Conservation (phyloP, 2,329 filamentous ascomycete genomes). For the Fusarium verticillioides region DNA sequence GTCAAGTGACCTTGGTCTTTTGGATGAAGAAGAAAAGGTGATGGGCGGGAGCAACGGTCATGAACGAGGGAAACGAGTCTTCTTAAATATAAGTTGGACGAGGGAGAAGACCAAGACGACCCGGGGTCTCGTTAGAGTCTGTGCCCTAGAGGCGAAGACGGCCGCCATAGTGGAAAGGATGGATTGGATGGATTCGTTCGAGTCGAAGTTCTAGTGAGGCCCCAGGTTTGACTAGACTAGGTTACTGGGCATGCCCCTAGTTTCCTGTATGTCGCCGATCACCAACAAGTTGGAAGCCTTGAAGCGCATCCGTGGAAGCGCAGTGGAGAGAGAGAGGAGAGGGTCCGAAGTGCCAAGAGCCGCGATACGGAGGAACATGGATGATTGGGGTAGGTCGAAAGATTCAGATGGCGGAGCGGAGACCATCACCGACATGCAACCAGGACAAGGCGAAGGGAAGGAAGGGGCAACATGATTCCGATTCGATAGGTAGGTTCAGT, state of each 20-base stretch:
- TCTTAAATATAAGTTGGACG: slow-evolving; percentile 35
- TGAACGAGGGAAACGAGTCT: slow-evolving; percentile 14
- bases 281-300: slow-evolving; percentile 11
- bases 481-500: slow-evolving; percentile 20
- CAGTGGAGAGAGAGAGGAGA: slow-evolving; percentile 32
- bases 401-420: slow-evolving; percentile 24
- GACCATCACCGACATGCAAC: slow-evolving; percentile 15
- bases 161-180: slow-evolving; percentile 11
- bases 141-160: background rate
- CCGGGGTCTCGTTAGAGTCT: slow-evolving; percentile 9
- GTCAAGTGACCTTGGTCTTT: slow-evolving; percentile 31
- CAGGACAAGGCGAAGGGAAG: slow-evolving; percentile 15
- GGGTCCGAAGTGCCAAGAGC: slow-evolving; percentile 32
- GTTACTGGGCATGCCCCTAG: background rate
- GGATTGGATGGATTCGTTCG: slow-evolving; percentile 2
- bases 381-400: slow-evolving; percentile 38
- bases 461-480: slow-evolving; percentile 23
- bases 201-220: slow-evolving; percentile 6
- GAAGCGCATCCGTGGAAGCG: slow-evolving; percentile 7
- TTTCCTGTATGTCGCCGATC: slow-evolving; percentile 28
- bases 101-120: slow-evolving; percentile 8
- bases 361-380: slow-evolving; percentile 40
- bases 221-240: slow-evolving; percentile 8
- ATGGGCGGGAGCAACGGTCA: slow-evolving; percentile 8
- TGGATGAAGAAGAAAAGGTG: slow-evolving; percentile 19